A percentile compares a stretch with the other conserved stretches of the same genome.
These are phyloP conservation scores for Corylus heterophylla DNA, from an alignment of 306 rosid genomes.

Conservation along the genomic window DNA sequence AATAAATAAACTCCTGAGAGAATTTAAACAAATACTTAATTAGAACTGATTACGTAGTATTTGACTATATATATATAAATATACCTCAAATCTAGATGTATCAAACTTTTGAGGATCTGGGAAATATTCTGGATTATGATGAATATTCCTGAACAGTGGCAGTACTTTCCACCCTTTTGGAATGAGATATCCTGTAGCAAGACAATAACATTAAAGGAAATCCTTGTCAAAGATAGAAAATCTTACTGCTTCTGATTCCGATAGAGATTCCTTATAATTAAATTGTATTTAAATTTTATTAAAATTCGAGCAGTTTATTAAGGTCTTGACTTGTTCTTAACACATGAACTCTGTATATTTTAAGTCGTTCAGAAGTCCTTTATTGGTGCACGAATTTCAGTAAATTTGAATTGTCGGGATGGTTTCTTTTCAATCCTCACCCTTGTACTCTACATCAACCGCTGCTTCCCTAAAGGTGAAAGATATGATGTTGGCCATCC, in stretches of 20 bases:
- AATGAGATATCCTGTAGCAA: slow-evolving; percentile 66
- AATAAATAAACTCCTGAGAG: not conserved
- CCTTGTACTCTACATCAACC: slow-evolving; percentile 78
- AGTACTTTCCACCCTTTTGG: slow-evolving; percentile 99
- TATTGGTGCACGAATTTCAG: no score
- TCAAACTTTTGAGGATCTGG: slow-evolving; percentile 74
- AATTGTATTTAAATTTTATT: no score
- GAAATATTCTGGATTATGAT: slow-evolving; percentile 77
- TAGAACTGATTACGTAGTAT: not conserved
- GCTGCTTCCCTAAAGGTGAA: slow-evolving; percentile 89
- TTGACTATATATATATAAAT: no score
- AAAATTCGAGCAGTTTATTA: no score
- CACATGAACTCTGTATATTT: no score
- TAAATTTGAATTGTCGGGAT: no score
- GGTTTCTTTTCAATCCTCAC: slow-evolving; percentile 27
- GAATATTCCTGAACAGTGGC: slow-evolving; percentile 94
- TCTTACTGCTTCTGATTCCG: not conserved
- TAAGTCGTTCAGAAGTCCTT: no score
- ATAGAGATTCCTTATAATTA: no score
- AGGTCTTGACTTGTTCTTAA: no score
- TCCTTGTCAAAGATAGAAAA: slow-evolving; percentile 1
- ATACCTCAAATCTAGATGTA: slow-evolving; percentile 90
- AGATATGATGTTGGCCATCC: slow-evolving; percentile 90
- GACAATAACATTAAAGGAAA: slow-evolving; percentile 18
- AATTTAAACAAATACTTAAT: not conserved